phyloP scores from a whole-genome alignment of 192 early-diverging fungal species.

The Umbelopsis ramanniana region DNA sequence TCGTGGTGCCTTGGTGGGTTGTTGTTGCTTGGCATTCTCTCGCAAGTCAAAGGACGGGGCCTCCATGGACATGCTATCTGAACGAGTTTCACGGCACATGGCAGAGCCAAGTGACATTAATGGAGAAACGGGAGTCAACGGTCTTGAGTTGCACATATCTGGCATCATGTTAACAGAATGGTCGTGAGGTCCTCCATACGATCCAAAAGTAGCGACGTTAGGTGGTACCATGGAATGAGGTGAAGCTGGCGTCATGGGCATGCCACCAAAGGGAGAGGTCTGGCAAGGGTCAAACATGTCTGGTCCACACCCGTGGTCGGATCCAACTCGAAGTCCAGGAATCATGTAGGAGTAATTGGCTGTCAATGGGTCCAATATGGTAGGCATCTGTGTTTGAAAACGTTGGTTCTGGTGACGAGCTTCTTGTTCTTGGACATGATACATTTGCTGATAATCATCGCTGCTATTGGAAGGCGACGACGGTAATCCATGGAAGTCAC shows the following conservation, averaged over 20 bases:
- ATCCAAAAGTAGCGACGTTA: background rate
- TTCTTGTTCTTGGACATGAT: constrained; percentile 11
- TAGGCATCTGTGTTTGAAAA: constrained; percentile 2
- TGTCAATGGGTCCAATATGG: constrained; percentile 1
- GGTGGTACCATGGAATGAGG: constrained; percentile 22
- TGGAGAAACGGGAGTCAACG: constrained; percentile 23
- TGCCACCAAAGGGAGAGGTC: constrained; percentile 8
- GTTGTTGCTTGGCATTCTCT: constrained; percentile 9
- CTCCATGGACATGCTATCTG: constrained; percentile 14
- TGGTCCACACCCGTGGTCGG: background rate
- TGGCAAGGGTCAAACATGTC: constrained; percentile 15
- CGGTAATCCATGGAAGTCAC: constrained; percentile 25
- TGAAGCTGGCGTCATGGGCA: constrained; percentile 27
- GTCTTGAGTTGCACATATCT: constrained; percentile 27
- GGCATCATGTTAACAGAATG: constrained; percentile 18
- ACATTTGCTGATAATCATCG: constrained; percentile 34
- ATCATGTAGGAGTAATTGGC: constrained; percentile 13
- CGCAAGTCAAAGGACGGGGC: background rate
- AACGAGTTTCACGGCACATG: constrained; percentile 14
- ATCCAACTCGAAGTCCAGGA: constrained; percentile 15
- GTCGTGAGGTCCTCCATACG: constrained; percentile 2
- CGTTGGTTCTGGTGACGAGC: constrained; percentile 17
- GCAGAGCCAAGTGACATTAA: constrained; percentile 14
- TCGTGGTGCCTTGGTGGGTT: constrained; percentile 44
- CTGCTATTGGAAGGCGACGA: constrained; percentile 37